Evolutionary conservation across 108 stramenopile species (phyloP).

Genomic region (Nitzschia palea): DNA sequence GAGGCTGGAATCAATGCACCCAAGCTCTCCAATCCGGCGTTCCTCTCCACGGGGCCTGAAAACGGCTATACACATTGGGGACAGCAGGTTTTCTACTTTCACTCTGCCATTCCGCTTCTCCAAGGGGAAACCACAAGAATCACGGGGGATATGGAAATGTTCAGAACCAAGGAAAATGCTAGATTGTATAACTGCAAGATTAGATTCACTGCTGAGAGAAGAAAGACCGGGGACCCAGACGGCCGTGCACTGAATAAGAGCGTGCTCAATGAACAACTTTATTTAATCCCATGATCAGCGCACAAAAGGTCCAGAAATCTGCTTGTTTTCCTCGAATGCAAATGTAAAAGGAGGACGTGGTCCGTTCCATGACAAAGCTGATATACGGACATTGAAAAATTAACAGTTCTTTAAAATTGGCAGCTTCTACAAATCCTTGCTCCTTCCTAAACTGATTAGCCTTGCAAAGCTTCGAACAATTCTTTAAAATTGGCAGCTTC

Average conservation of each 20-base stretch:
- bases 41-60: constrained; percentile 92
- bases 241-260: constrained; percentile 73
- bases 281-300: constrained; percentile 81
- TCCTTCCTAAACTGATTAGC: constrained; percentile 46
- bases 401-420: too few relatives aligned
- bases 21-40: constrained; percentile 72
- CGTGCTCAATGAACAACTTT: constrained; percentile 60
- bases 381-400: too few relatives aligned
- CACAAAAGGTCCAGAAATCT: too few relatives aligned
- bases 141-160: constrained; percentile 81
- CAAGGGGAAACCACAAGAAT: constrained; percentile 71
- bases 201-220: constrained; percentile 44
- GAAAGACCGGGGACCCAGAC: constrained; percentile 48
- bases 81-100: constrained; percentile 93
- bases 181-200: constrained; percentile 88
- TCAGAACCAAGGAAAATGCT: constrained; percentile 85
- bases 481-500: too few relatives aligned
- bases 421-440: neutral
- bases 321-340: too few relatives aligned
- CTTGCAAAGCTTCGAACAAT: constrained; percentile 66
- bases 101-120: constrained; percentile 68
- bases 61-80: constrained; percentile 99
- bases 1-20: constrained; percentile 66
- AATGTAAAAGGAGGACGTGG: too few relatives aligned
- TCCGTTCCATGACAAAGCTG: too few relatives aligned